Evolutionary conservation across 2,329 filamentous ascomycete species (phyloP).

Genomic region (Cytospora leucostoma): DNA sequence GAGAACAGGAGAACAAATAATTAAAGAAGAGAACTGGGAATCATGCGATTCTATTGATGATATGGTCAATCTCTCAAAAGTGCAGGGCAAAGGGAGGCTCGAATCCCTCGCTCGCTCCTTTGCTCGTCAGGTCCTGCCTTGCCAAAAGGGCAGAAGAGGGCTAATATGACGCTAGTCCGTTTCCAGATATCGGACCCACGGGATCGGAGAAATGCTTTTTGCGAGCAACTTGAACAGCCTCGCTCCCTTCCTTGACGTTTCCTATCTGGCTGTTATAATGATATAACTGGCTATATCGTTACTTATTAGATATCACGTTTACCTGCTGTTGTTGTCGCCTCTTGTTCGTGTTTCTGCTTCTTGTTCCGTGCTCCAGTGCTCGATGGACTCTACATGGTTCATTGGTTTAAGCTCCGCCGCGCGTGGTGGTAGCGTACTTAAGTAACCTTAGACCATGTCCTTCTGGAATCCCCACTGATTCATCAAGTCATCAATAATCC

Average conservation of each 20-base stretch:
- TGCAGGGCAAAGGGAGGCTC: not conserved
- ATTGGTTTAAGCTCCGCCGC: not conserved
- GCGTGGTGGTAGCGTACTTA: not conserved
- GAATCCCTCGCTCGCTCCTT: not conserved
- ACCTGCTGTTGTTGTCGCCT: not conserved
- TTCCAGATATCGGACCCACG: constrained; percentile 8
- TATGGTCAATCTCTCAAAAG: not conserved
- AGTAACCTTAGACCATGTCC: not conserved
- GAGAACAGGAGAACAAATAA: not conserved
- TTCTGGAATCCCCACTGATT: not conserved
- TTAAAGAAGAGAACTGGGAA: constrained; percentile 5
- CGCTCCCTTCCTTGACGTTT: not conserved
- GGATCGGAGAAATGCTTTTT: constrained; percentile 23
- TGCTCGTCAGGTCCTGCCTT: constrained; percentile 3
- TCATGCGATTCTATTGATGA: not conserved
- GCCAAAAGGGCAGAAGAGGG: constrained; percentile 18
- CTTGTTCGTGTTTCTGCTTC: not conserved
- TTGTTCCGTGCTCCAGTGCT: not conserved
- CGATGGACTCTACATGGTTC: not conserved
- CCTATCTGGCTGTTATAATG: not conserved
- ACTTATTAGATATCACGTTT: not conserved
- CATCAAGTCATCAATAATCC: not conserved
- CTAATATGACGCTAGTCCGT: constrained; percentile 19
- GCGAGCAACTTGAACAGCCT: constrained; percentile 1
- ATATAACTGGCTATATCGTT: not conserved